Base-by-base conservation (phyloP, 257 asterid species). In the Parsonsia alboflavescens region DNA sequence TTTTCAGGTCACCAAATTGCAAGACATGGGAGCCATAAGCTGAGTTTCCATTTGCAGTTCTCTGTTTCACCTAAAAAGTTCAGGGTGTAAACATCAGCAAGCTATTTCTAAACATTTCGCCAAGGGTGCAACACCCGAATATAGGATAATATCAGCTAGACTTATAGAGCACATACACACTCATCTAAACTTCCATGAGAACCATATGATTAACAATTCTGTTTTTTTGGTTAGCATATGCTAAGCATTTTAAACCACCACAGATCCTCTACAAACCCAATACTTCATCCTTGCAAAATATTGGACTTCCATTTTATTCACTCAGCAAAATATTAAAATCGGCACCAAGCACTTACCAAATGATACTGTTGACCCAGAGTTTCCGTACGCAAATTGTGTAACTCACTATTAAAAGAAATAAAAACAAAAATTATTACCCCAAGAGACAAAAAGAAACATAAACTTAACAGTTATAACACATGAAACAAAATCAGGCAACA, bases 21-120 rank as follows among this genome's bases (percentile, higher is more conserved):
- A 91, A 89, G 68, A 93, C 98, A 70, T 93, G 98, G 68, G 98
- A 93, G 11, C 97, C 97, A 76, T 85, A 84, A 46, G 72, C 85
- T 68, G 86, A 74, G 78, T 90, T 85, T 22, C 81, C 92, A 58
- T 75, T 82, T 10, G 89, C 80, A 71, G 99, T 95, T 80, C 97
- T 86, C 71, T 79, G 73, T 85, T 88, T 92, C 48, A 95, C 98
- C 99, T 95, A 82, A 63, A 82, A 80, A 80, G 59, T 52, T 71
- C 74, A 78, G 68, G 73, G 73, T 16, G 75, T 50, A 28, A 16
- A 11, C 67, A 44, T 79, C 68, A 63, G 22, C 42, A 65, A 46
- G 46, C 3, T 1, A 41, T 70, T 17, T 36, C 62, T 21, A 53
- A 45, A 8, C n/a, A 65, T 21, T 17, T 56, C 49, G 39, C 16